Evolutionary conservation across 768 basidiomycete species (phyloP).

Genomic region (Russula ochroleuca): DNA sequence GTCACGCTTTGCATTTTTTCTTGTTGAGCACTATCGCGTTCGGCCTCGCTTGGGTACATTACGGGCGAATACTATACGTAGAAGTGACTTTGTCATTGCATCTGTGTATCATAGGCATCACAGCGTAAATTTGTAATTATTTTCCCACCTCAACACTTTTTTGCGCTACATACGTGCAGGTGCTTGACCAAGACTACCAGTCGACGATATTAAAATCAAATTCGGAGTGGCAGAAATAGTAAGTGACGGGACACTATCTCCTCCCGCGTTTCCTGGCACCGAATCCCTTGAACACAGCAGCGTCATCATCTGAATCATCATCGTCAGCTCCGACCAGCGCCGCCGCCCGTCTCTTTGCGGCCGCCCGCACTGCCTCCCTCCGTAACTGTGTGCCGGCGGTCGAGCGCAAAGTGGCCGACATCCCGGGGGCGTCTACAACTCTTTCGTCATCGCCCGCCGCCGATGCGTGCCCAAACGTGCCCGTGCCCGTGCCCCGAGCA

Average conservation of each 20-base stretch:
- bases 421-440: slow-evolving; percentile 10
- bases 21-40: too few species aligned
- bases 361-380: slow-evolving; percentile 20
- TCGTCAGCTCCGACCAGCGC: slow-evolving; percentile 44
- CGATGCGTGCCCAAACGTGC: not conserved
- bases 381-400: slow-evolving; percentile 29
- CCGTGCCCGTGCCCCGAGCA: not conserved
- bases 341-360: slow-evolving; percentile 17
- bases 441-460: not conserved
- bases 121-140: not conserved
- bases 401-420: slow-evolving; percentile 31
- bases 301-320: slow-evolving; percentile 59
- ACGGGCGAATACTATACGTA: not conserved
- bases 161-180: not conserved
- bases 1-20: not conserved
- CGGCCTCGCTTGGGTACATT: not conserved
- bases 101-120: slow-evolving; percentile 20
- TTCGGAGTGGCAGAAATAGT: too few species aligned
- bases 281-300: slow-evolving; percentile 59
- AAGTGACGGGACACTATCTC: not conserved
- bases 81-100: slow-evolving; percentile 11
- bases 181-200: not conserved
- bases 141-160: not conserved
- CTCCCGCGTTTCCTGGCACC: slow-evolving; percentile 34
- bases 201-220: not conserved